These are phyloP conservation scores for Kwoniella sp. DNA, from an alignment of 768 basidiomycete species.

Conservation along the genomic window DNA sequence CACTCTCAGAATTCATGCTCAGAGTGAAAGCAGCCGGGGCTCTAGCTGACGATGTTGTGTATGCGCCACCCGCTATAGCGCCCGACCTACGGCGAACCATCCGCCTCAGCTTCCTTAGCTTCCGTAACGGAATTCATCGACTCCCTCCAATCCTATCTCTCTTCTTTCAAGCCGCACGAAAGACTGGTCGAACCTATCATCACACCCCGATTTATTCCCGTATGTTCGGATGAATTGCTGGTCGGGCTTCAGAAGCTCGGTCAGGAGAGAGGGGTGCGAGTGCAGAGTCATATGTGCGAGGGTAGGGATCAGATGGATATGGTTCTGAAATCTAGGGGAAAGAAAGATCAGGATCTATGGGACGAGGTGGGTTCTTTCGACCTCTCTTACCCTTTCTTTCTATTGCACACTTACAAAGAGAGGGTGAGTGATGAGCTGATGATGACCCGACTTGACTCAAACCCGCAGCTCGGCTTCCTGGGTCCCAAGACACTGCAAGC, in stretches of 20 bases:
- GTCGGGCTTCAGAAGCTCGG: constrained; percentile 66
- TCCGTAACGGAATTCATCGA: constrained; percentile 65
- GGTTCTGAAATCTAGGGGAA: constrained; percentile 65
- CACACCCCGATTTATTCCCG: constrained; percentile 87
- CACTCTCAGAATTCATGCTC: too few relatives aligned
- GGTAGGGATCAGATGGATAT: constrained; percentile 73
- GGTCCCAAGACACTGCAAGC: constrained; percentile 74
- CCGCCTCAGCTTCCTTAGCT: constrained; percentile 59
- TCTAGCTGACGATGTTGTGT: too few relatives aligned
- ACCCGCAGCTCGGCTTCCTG: constrained; percentile 63
- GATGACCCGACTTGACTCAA: background rate
- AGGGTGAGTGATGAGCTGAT: background rate
- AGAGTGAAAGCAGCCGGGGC: too few relatives aligned
- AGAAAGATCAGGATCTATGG: constrained; percentile 75
- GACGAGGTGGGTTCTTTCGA: constrained; percentile 60
- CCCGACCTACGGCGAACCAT: constrained; percentile 68
- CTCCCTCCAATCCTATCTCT: constrained; percentile 59
- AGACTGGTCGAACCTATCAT: constrained; percentile 76
- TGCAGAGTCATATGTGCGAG: constrained; percentile 85
- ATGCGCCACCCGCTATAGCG: too few relatives aligned
- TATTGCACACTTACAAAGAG: background rate
- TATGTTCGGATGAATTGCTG: constrained; percentile 75
- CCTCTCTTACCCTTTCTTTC: too few relatives aligned
- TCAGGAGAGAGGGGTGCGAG: constrained; percentile 58
- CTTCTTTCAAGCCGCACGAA: constrained; percentile 58